Evolutionary conservation across 164 flowering plant species (phyloP).

Genomic region (Saururus chinensis): DNA sequence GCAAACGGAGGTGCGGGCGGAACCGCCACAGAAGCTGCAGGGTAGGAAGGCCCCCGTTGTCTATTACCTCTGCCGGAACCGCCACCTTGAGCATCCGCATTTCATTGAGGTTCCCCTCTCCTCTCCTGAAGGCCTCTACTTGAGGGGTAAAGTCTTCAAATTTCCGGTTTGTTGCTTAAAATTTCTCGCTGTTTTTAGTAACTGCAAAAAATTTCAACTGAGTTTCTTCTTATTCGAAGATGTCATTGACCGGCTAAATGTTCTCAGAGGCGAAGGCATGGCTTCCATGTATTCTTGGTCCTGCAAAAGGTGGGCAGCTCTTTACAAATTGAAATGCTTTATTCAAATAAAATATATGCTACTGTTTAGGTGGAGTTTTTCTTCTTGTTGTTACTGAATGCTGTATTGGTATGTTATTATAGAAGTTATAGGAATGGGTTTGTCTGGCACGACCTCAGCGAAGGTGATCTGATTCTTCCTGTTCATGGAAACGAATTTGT

Average conservation of each 20-base stretch:
- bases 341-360: no score
- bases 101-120: conserved; percentile 83
- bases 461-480: conserved; percentile 80
- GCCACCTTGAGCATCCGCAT: conserved; percentile 96
- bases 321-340: no score
- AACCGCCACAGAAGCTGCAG: conserved; percentile 48
- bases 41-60: conserved; percentile 67
- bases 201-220: background rate
- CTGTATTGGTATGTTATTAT: conserved; percentile 12
- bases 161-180: background rate
- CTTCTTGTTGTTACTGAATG: background rate
- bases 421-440: conserved; percentile 92
- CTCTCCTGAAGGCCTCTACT: conserved; percentile 66
- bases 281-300: conserved; percentile 91
- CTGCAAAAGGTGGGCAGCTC: conserved; percentile 81
- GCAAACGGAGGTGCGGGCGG: conserved; percentile 70
- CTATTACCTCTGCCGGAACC: conserved; percentile 76
- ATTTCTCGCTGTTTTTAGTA: no score
- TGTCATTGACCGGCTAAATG: conserved; percentile 71
- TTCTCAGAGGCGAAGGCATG: conserved; percentile 87
- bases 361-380: no score
- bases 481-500: conserved; percentile 83
- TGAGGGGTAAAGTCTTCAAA: conserved; percentile 55
- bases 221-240: conserved; percentile 29
- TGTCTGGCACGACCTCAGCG: conserved; percentile 93